These are phyloP conservation scores for Solanum sitiens DNA, from an alignment of 257 asterid species.

Conservation along the genomic window DNA sequence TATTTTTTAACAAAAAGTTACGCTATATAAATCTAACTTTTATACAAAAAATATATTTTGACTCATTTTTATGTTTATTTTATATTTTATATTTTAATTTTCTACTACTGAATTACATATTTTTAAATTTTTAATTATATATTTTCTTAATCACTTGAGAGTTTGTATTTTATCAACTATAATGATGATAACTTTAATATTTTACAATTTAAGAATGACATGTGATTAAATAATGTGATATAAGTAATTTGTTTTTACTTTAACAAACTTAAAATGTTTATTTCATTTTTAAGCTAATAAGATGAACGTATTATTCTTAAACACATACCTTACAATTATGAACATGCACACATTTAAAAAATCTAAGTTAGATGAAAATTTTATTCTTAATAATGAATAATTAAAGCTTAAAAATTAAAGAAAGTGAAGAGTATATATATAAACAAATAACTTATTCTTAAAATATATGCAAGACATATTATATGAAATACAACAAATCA, in stretches of 20 bases:
- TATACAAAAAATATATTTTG: no score
- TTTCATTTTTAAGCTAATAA: background rate
- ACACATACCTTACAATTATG: background rate
- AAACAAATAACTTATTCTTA: background rate
- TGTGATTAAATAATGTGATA: no score
- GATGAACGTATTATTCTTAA: background rate
- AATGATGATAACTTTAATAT: no score
- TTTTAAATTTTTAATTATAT: no score
- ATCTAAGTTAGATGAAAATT: no score
- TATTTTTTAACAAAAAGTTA: no score
- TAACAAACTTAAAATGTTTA: background rate
- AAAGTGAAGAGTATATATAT: background rate
- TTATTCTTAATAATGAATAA: no score
- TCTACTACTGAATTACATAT: background rate
- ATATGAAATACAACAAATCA: background rate
- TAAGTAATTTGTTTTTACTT: no score
- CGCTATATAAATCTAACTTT: no score
- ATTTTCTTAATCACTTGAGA: background rate
- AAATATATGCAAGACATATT: no score
- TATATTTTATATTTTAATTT: no score
- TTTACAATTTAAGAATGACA: no score
- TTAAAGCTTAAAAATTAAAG: background rate
- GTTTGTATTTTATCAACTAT: background rate
- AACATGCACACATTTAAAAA: background rate
- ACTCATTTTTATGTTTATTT: background rate